Evolutionary conservation across 495 filamentous ascomycete species (phyloP).

Genomic region (Neurospora sp.): DNA sequence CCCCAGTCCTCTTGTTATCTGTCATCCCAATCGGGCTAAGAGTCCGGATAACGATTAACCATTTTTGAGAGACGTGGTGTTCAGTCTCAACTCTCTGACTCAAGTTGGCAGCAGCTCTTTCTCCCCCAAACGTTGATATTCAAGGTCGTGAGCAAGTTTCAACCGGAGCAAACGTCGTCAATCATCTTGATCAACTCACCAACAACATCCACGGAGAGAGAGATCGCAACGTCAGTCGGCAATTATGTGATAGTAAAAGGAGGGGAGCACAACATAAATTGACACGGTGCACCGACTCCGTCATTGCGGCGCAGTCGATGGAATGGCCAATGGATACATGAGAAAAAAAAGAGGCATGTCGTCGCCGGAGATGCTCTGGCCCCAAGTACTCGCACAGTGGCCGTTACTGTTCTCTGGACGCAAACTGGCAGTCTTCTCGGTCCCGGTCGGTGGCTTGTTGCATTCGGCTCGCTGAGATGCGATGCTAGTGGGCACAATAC

Average conservation of each 20-base stretch:
- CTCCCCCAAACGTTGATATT: not conserved
- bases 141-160: not conserved
- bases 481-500: not conserved
- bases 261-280: not conserved
- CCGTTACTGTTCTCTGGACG: slow-evolving; percentile 4
- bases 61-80: not conserved
- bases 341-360: not conserved
- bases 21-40: not conserved
- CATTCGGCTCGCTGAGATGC: slow-evolving; percentile 1
- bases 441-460: slow-evolving; percentile 4
- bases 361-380: slow-evolving; percentile 1
- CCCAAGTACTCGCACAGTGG: slow-evolving; percentile 18
- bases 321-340: not conserved
- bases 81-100: not conserved
- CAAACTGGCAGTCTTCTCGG: slow-evolving; percentile 9
- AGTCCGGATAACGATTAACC: not conserved
- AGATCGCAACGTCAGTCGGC: not conserved
- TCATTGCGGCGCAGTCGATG: not conserved
- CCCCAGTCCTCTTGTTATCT: not conserved
- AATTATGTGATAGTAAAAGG: not conserved
- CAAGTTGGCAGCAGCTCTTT: not conserved
- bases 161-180: not conserved
- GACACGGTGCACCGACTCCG: not conserved
- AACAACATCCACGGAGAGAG: not conserved
- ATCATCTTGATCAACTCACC: not conserved